These are phyloP conservation scores for Filobasidium wieringae DNA, from an alignment of 768 basidiomycete genomes.

Conservation along the genomic window DNA sequence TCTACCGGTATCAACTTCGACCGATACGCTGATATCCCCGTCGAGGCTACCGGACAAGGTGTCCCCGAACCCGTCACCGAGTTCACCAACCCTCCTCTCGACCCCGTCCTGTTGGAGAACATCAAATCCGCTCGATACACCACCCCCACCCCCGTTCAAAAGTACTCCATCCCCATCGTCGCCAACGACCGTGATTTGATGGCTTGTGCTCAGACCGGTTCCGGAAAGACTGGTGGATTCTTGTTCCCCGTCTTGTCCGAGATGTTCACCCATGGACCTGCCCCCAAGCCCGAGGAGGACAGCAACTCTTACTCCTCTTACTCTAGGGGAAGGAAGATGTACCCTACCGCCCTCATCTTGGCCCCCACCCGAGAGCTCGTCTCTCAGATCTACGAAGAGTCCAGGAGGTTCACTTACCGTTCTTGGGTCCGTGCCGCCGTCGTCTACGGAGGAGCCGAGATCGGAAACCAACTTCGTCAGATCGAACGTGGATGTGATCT, in stretches of 20 bases:
- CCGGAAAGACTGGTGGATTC: constrained; percentile 98
- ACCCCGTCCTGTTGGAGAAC: constrained; percentile 88
- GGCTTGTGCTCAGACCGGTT: constrained; percentile 70
- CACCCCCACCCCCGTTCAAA: constrained; percentile 96
- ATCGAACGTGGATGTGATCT: constrained; percentile 97
- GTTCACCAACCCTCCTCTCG: constrained; percentile 80
- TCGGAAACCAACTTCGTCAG: constrained; percentile 80
- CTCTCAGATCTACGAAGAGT: constrained; percentile 98
- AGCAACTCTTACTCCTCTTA: constrained; percentile 43
- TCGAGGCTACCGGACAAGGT: constrained; percentile 90
- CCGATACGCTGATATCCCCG: constrained; percentile 98
- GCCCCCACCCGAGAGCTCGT: constrained; percentile 98
- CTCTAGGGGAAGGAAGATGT: constrained; percentile 70
- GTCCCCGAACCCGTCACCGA: constrained; percentile 88
- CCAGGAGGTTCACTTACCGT: constrained; percentile 95
- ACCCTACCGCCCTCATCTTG: constrained; percentile 91
- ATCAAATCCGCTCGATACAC: constrained; percentile 84
- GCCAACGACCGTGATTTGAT: constrained; percentile 51
- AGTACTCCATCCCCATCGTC: constrained; percentile 98
- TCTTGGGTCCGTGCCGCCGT: constrained; percentile 99
- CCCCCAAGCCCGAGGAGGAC: constrained; percentile 52
- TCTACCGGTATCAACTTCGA: constrained; percentile 99
- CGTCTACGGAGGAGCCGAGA: constrained; percentile 98
- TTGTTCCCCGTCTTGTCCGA: constrained; percentile 97
- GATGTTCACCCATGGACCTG: constrained; percentile 72